Base-by-base conservation (phyloP, 352 stramenopile species). In the Phytophthora sansomeana region DNA sequence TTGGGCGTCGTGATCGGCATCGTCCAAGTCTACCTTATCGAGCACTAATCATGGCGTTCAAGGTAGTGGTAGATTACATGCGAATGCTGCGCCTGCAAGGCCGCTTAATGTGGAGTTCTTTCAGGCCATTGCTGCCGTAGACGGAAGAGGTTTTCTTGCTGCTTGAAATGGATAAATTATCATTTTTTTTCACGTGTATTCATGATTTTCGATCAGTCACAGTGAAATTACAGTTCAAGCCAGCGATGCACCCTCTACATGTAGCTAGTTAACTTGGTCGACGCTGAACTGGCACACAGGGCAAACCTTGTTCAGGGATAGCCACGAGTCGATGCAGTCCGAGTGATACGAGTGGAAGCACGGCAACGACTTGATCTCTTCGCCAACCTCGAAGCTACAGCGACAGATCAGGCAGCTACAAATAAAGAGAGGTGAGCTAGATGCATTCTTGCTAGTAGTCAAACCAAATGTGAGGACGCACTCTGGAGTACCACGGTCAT, bases 311-410 rank as follows among this genome's bases (percentile, higher is more conserved):
- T 97, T 96, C 11, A 93, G 76, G n/a, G 74, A 82, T 7, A 98
- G 77, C 95, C 95, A 98, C 56, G 83, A 87, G 69, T 98, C 93
- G 46, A 98, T 90, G 69, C 95, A 98, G 33, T 96, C 86, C 62
- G 83, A 94, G 72, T 98, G 95, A 63, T 98, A 98, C 30, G 86
- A 96, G 66, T 98, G 95, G 62, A 97, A 97, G 68, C 95, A 98
- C 28, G 93, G 93, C 47, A 98, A 72, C 30, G 90, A 97, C 68
- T 97, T 96, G 73, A 98, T 92, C 69, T 97, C 83, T 49, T 98
- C 95, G 35, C 92, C 92, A 10, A 87, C 69, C 62, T 86, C 72
- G 54, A 98, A 98, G 32, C 92, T 75, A 51, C 91, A 91, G 29
- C 97, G 85, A 69, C 95, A 98, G 28, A 98, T 96, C n/a, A 97